A percentile compares a stretch with the other conserved stretches of the same genome.
These are phyloP conservation scores for Thozetella sp. DNA, from an alignment of 495 filamentous ascomycete genomes.

Conservation along the genomic window DNA sequence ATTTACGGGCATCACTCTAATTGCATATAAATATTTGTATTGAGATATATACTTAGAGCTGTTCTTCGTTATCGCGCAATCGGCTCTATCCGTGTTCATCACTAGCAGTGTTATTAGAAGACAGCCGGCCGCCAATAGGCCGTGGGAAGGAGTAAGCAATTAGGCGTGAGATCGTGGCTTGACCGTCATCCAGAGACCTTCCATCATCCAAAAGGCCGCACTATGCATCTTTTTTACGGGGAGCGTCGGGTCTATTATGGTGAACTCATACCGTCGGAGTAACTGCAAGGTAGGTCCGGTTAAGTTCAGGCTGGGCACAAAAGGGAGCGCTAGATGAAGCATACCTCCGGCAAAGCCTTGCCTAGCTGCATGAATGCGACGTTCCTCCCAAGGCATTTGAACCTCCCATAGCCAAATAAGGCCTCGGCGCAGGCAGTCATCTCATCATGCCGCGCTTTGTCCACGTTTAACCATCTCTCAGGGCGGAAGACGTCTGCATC, in stretches of 20 bases:
- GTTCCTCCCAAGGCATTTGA: not conserved
- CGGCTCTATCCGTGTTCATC: too few species aligned
- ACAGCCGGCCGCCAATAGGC: too few species aligned
- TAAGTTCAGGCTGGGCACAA: not conserved
- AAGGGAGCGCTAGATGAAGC: not conserved
- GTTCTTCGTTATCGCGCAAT: too few species aligned
- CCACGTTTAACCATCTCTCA: not conserved
- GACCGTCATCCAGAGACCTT: not conserved
- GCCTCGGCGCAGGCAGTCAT: not conserved
- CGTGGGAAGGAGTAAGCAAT: too few species aligned
- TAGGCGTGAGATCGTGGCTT: too few species aligned
- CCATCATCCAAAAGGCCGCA: not conserved
- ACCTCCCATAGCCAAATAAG: not conserved
- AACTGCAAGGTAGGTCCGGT: not conserved
- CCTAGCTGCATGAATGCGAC: not conserved
- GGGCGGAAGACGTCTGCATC: not conserved
- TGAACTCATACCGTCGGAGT: slow-evolving; percentile 1
- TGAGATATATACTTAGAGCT: too few species aligned
- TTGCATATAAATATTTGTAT: too few species aligned
- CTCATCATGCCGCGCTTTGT: not conserved
- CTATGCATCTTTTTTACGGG: not conserved
- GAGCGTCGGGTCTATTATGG: not conserved
- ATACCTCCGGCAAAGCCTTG: slow-evolving; percentile 1
- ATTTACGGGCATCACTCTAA: too few species aligned
- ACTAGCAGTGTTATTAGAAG: too few species aligned